Conservation (phyloP, 495 filamentous ascomycete genomes). For the Glutinoglossum americanum region DNA sequence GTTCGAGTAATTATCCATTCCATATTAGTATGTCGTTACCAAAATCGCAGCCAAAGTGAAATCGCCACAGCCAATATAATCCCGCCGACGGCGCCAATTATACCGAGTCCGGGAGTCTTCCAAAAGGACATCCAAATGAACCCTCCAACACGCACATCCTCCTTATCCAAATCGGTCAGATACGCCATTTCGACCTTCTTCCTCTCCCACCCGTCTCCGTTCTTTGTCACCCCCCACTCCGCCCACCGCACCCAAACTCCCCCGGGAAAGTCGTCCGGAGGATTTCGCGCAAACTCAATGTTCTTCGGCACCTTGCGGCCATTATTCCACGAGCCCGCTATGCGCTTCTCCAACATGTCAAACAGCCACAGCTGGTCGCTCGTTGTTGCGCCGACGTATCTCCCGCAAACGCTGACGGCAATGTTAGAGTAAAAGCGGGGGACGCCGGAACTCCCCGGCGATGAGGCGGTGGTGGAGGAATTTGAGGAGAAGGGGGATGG, state of each 20-base stretch:
- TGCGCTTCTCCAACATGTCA: constrained; percentile 15
- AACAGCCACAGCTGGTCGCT: constrained; percentile 16
- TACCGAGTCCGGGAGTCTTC: not conserved
- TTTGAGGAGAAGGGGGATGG: constrained; percentile 9
- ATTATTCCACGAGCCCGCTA: constrained; percentile 12
- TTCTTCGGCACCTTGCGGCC: constrained; percentile 12
- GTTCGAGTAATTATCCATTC: too few species aligned
- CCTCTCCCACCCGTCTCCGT: constrained; percentile 10
- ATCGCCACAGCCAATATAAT: too few species aligned
- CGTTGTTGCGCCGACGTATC: constrained; percentile 13
- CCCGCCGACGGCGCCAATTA: too few species aligned
- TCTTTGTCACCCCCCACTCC: constrained; percentile 11
- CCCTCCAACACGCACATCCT: not conserved
- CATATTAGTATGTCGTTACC: too few species aligned
- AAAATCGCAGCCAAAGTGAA: too few species aligned
- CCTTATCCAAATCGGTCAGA: constrained; percentile 8
- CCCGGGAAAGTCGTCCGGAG: constrained; percentile 13
- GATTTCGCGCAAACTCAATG: constrained; percentile 12
- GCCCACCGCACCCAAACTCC: constrained; percentile 15
- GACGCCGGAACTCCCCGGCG: constrained; percentile 1
- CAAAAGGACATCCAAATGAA: not conserved
- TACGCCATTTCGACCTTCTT: constrained; percentile 10
- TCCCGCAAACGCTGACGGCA: constrained; percentile 12
- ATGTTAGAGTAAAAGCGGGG: constrained; percentile 11
- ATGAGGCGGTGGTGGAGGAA: constrained; percentile 1